Evolutionary conservation across 2,329 filamentous ascomycete species (phyloP).

Genomic region (Fusarium sp.): DNA sequence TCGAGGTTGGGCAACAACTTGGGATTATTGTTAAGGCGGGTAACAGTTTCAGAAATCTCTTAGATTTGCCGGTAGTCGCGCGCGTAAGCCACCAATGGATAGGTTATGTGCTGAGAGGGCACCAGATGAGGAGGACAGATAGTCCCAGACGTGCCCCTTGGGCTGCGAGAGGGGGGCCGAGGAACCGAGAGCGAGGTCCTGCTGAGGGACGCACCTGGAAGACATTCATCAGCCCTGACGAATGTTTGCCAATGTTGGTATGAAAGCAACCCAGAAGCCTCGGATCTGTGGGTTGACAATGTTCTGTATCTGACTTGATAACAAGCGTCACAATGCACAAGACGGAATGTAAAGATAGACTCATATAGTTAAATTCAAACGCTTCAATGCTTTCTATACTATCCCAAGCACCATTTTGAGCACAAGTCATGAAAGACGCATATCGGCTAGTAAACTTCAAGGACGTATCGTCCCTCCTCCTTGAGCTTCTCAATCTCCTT

Average conservation of each 20-base stretch:
- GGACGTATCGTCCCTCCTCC: constrained; percentile 91
- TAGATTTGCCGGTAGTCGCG: constrained; percentile 25
- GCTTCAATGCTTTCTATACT: constrained; percentile 41
- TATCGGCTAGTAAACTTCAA: constrained; percentile 85
- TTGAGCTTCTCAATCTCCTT: constrained; percentile 98
- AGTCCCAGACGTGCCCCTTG: not conserved
- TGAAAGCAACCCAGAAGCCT: not conserved
- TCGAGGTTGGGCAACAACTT: constrained; percentile 2
- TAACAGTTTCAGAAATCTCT: constrained; percentile 13
- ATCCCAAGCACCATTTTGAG: constrained; percentile 34
- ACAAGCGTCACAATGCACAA: not conserved
- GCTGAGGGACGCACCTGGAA: not conserved
- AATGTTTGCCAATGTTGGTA: not conserved
- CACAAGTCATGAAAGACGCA: constrained; percentile 16
- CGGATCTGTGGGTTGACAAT: not conserved
- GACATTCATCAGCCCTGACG: not conserved
- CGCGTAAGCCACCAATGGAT: constrained; percentile 13
- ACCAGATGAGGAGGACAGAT: not conserved
- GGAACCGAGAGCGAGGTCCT: not conserved
- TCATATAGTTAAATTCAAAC: constrained; percentile 28
- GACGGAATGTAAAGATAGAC: not conserved
- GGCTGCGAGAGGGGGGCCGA: not conserved
- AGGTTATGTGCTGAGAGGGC: not conserved
- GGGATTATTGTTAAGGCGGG: constrained; percentile 27
- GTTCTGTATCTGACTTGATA: not conserved